A percentile compares a stretch with the other conserved stretches of the same genome.
Evolutionary conservation across 1,139 yeast genomes (phyloP).

Genomic region (Kodamaea suecica): DNA sequence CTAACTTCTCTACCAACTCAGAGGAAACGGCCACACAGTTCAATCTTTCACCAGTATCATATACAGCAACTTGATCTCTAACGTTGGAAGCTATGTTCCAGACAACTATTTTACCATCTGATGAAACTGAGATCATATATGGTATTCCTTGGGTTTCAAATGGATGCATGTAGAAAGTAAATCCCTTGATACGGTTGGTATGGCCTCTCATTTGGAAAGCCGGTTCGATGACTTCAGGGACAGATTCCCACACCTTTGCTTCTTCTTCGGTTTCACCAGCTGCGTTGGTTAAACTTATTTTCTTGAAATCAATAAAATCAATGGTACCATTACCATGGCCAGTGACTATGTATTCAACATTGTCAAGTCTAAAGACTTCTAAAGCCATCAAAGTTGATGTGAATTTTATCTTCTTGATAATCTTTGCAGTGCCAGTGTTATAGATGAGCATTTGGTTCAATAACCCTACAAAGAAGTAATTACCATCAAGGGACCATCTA

Average conservation of each 20-base stretch:
- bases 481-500: conserved; percentile 62
- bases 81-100: conserved; percentile 62
- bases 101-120: conserved; percentile 89
- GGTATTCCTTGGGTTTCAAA: conserved; percentile 34
- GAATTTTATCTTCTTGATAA: conserved; percentile 48
- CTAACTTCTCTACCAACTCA: conserved; percentile 72
- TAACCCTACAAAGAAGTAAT: conserved; percentile 72
- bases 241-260: conserved; percentile 27
- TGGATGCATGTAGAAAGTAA: conserved; percentile 50
- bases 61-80: conserved; percentile 83
- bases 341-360: conserved; percentile 55
- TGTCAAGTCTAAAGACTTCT: conserved; percentile 46
- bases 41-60: conserved; percentile 88
- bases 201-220: conserved; percentile 71
- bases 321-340: conserved; percentile 78
- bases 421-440: conserved; percentile 61
- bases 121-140: conserved; percentile 76
- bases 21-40: conserved; percentile 80
- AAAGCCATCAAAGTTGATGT: conserved; percentile 66
- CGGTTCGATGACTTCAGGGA: conserved; percentile 39
- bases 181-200: conserved; percentile 78
- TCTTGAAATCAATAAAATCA: conserved; percentile 45
- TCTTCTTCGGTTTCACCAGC: conserved; percentile 17
- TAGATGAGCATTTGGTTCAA: conserved; percentile 63
- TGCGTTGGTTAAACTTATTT: conserved; percentile 23